phyloP scores from a whole-genome alignment of 2,329 filamentous ascomycete genomes.

The Trichoderma atroviride region DNA sequence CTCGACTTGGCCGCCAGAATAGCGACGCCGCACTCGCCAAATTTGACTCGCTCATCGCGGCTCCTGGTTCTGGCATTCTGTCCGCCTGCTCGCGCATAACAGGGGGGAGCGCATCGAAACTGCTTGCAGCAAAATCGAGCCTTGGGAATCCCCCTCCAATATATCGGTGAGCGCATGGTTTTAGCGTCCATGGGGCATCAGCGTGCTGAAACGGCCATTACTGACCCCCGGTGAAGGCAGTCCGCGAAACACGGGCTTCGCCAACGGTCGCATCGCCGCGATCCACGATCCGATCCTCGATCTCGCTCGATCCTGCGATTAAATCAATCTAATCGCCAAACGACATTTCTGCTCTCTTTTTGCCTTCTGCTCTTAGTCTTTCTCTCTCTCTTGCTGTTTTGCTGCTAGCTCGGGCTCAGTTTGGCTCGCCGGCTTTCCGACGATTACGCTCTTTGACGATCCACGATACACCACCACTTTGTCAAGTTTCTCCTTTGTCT shows the following conservation, averaged over 20 bases:
- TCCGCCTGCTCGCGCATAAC: constrained; percentile 1
- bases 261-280: constrained; percentile 7
- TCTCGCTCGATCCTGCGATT: constrained; percentile 1
- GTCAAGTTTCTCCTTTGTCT: constrained; percentile 11
- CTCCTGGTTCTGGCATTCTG: constrained; percentile 3
- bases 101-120: not conserved
- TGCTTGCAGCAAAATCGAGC: too few species aligned
- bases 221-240: constrained; percentile 11
- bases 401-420: constrained; percentile 16
- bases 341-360: not conserved
- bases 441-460: constrained; percentile 24
- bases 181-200: not conserved
- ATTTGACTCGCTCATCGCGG: constrained; percentile 21
- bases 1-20: constrained; percentile 13
- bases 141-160: not conserved
- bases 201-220: constrained; percentile 12
- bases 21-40: constrained; percentile 22
- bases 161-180: constrained; percentile 25
- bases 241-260: constrained; percentile 15
- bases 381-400: constrained; percentile 21
- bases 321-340: not conserved
- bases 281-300: constrained; percentile 6
- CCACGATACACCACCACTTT: constrained; percentile 11
- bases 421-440: constrained; percentile 22
- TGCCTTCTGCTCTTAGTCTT: not conserved